Percentiles rank a stretch among this genome's conserved stretches.
Conservation (phyloP, 2,329 filamentous ascomycete genomes). For the Nigrospora sphaerica region DNA sequence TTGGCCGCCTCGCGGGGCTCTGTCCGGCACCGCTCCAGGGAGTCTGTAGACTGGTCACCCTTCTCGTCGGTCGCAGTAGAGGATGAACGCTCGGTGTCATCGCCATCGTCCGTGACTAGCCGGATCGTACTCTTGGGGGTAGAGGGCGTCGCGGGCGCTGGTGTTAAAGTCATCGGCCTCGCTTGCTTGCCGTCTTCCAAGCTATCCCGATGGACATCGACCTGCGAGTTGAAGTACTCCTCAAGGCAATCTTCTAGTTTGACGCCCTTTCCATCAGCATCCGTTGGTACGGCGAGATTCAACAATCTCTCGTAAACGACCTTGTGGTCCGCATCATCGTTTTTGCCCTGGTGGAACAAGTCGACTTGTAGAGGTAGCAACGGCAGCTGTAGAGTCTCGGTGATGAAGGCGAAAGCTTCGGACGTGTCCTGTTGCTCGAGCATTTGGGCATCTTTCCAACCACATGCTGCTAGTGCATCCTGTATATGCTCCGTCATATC, state of each 20-base stretch:
- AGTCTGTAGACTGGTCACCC: conserved; percentile 7
- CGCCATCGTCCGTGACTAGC: conserved; percentile 18
- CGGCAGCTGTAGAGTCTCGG: conserved; percentile 79
- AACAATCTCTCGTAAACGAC: conserved; percentile 86
- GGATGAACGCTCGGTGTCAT: conserved; percentile 11
- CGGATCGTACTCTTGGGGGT: conserved; percentile 23
- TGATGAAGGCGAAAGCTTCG: conserved; percentile 92
- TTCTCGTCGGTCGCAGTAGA: conserved; percentile 9
- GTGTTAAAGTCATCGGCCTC: conserved; percentile 24
- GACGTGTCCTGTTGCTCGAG: conserved; percentile 91
- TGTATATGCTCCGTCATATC: conserved; percentile 84
- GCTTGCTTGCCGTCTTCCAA: conserved; percentile 44
- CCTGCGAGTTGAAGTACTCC: conserved; percentile 88
- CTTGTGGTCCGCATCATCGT: conserved; percentile 84
- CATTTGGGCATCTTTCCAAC: conserved; percentile 74
- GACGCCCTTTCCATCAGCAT: conserved; percentile 62
- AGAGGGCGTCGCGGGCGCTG: conserved; percentile 16
- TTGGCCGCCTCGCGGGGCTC: conserved; percentile 1
- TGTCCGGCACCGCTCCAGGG: conserved; percentile 28
- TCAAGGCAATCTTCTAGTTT: conserved; percentile 88
- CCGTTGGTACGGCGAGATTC: conserved; percentile 81
- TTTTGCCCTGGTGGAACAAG: conserved; percentile 84
- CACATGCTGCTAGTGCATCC: conserved; percentile 73
- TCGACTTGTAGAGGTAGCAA: conserved; percentile 89
- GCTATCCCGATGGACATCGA: conserved; percentile 77